Evolutionary conservation across 1,284 basidiomycete genomes (phyloP).

Genomic region (Agroathelia rolfsii): DNA sequence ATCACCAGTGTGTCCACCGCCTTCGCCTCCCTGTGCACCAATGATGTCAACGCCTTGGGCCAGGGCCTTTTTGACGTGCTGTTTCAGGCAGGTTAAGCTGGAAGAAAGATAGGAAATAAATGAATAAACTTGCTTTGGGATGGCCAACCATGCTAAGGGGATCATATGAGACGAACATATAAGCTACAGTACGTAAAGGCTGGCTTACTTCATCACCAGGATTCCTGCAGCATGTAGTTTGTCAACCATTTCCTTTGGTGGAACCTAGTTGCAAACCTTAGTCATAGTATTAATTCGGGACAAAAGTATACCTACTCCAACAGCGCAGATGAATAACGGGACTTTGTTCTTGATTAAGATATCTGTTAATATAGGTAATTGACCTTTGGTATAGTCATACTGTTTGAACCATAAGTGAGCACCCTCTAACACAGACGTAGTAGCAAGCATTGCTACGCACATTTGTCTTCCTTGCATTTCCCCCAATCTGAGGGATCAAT

Average conservation of each 20-base stretch:
- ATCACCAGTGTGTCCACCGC: conserved; percentile 72
- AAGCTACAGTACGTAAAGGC: not conserved
- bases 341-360: conserved; percentile 73
- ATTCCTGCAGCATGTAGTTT: conserved; percentile 73
- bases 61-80: conserved; percentile 76
- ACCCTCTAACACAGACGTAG: not conserved
- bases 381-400: conserved; percentile 72
- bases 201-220: conserved; percentile 73
- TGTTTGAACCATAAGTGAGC: conserved; percentile 16
- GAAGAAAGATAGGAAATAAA: conserved; percentile 4
- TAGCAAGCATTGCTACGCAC: conserved; percentile 23
- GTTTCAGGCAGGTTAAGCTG: no score
- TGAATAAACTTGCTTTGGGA: conserved; percentile 49
- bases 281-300: no score
- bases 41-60: conserved; percentile 81
- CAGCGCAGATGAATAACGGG: conserved; percentile 74
- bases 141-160: conserved; percentile 73
- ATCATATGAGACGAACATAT: conserved; percentile 2
- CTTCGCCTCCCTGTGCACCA: conserved; percentile 74
- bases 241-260: conserved; percentile 74
- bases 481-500: conserved; percentile 71
- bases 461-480: conserved; percentile 74
- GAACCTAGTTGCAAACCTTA: no score
- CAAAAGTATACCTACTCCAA: no score
- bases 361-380: conserved; percentile 65